Percentiles rank a stretch among this genome's conserved stretches.
phyloP scores from a whole-genome alignment of 306 rosid genomes.

The Myrica gale region DNA sequence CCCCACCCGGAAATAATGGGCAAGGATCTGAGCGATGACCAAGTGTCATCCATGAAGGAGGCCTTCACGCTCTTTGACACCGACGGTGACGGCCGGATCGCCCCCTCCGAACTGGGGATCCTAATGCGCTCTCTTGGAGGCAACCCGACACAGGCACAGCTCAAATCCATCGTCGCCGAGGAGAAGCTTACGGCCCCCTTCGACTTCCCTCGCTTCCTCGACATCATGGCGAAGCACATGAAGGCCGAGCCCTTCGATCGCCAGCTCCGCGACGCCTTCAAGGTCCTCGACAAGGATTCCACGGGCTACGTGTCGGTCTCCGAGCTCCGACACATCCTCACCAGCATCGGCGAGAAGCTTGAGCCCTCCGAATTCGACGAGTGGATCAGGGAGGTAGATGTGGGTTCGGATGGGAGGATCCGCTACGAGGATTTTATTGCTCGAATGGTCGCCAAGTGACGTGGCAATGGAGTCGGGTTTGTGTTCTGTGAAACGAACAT shows the following conservation, averaged over 20 bases:
- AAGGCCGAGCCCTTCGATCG: conserved; percentile 96
- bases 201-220: conserved; percentile 80
- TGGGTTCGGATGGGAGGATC: conserved; percentile 86
- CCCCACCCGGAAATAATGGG: conserved; percentile 57
- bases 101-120: conserved; percentile 96
- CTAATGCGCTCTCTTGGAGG: conserved; percentile 97
- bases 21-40: conserved; percentile 90
- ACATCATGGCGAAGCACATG: conserved; percentile 90
- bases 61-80: conserved; percentile 94
- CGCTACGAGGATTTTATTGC: conserved; percentile 95
- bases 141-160: conserved; percentile 96
- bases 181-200: conserved; percentile 79
- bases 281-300: conserved; percentile 86
- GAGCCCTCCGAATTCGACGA: conserved; percentile 95
- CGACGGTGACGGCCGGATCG: conserved; percentile 83
- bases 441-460: conserved; percentile 94
- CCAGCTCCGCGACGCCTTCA: conserved; percentile 91
- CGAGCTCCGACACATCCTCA: conserved; percentile 91
- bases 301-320: conserved; percentile 77
- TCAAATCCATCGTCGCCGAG: conserved; percentile 73
- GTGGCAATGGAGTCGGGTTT: conserved; percentile 19
- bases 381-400: conserved; percentile 98
- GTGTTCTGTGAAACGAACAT: conserved; percentile 20
- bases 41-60: conserved; percentile 86
- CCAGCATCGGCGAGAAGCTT: conserved; percentile 94